Base-by-base conservation (phyloP, 345 rosid species). In the Gossypium anomalum region DNA sequence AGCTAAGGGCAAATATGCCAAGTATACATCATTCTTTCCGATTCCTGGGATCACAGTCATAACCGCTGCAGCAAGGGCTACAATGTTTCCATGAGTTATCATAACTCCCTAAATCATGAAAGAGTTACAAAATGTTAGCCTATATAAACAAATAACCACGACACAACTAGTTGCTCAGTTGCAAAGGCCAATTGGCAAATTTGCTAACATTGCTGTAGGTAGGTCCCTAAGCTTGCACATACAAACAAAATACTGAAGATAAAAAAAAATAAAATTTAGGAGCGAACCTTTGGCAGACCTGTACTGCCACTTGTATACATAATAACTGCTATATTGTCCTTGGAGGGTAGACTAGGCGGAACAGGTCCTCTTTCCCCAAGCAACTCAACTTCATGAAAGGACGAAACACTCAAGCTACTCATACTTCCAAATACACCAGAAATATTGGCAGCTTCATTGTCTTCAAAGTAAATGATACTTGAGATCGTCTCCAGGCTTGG, bases 221-320 rank as follows among this genome's bases (percentile, higher is more conserved):
- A 44, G n/a, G 14, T 22, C 29, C 47, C 27, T 60, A 22, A 44
- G 67, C 67, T 72, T 59, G 16, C 10, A 23, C 14, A 19, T 27
- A 62, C 62, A 23, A 22, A 52, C 48, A 43, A 65, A 41, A 58
- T 10, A 55, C 67, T 0, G 6, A 56, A 70, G 2, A 16, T 43
- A 15, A 79, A 49, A 49, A 49, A 49, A 15, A 64, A 53, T 23
- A 3, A 70, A 52, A 15, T 20, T 27, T 41, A 5, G 38, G 43
- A 70, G 55, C 78, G 51, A 80, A 94, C 98, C 97, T 94, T 94
- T 70, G 97, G 97, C 70, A 92, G 79, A 74, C 98, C 97, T 1
- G 97, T 88, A 78, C 98, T 94, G 76, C 98, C 98, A 77, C 98
- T 94, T 45, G 98, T 94, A 78, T 90, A 94, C 98, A 94, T 90